Conservation (phyloP, 164 flowering plant species). For the Magnolia kwangsiensis region DNA sequence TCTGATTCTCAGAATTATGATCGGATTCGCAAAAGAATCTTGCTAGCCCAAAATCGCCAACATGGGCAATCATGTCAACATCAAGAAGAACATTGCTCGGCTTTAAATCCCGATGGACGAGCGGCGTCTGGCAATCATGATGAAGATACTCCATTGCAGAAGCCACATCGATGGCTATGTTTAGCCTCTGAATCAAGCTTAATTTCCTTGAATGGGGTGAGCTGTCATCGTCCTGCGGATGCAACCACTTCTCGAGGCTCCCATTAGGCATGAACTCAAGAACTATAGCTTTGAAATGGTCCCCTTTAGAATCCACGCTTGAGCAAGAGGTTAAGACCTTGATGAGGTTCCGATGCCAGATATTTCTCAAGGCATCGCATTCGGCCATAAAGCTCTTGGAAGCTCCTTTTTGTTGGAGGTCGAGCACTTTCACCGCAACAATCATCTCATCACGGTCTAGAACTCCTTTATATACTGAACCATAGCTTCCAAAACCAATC, state of each 20-base stretch:
- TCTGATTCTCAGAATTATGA: background rate
- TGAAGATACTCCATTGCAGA: constrained; percentile 35
- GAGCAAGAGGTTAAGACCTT: constrained; percentile 16
- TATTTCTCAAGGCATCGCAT: constrained; percentile 9
- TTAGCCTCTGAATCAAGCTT: constrained; percentile 24
- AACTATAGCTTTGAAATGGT: constrained; percentile 18
- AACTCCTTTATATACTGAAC: constrained; percentile 17
- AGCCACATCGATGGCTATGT: constrained; percentile 35
- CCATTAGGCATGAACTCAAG: constrained; percentile 22
- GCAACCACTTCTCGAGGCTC: constrained; percentile 19
- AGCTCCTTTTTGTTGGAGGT: constrained; percentile 18
- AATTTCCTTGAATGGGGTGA: constrained; percentile 1
- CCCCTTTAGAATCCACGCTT: constrained; percentile 11
- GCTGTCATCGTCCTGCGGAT: constrained; percentile 8
- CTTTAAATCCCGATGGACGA: constrained; percentile 19
- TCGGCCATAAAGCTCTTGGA: constrained; percentile 17
- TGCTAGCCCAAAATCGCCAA: constrained; percentile 22
- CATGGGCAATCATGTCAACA: constrained; percentile 12
- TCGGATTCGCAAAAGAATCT: background rate
- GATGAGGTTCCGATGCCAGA: constrained; percentile 14
- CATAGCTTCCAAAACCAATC: constrained; percentile 18
- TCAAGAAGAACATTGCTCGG: constrained; percentile 28
- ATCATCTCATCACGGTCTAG: background rate
- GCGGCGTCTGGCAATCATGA: constrained; percentile 11
- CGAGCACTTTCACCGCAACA: constrained; percentile 17